phyloP scores from a whole-genome alignment of 306 rosid genomes.

The Citrullus colocynthis region DNA sequence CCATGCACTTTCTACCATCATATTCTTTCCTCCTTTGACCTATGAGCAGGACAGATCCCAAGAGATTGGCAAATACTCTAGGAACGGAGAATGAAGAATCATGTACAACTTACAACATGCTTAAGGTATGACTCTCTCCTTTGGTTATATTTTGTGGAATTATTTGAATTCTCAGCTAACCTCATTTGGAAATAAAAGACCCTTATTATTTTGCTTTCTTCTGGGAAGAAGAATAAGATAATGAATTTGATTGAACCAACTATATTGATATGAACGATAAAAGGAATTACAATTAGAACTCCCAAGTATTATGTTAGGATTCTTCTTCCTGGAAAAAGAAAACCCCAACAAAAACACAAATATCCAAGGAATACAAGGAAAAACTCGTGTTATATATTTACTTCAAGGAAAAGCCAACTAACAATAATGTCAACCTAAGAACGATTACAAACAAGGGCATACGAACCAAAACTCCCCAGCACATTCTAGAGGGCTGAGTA shows the following conservation, averaged over 20 bases:
- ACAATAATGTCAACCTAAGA: no score
- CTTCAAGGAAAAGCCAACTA: no score
- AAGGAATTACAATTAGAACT: no score
- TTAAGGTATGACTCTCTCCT: conserved; percentile 40
- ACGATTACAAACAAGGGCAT: no score
- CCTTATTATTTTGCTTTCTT: not conserved
- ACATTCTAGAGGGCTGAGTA: no score
- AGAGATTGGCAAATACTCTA: conserved; percentile 43
- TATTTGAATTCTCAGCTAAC: not conserved
- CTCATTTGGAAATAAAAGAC: not conserved
- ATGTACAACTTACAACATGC: conserved; percentile 85
- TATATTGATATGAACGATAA: no score
- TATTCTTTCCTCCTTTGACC: not conserved
- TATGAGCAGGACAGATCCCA: conserved; percentile 50
- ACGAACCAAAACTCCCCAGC: no score
- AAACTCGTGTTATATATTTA: no score
- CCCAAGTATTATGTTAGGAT: no score
- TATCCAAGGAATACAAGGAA: no score
- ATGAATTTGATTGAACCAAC: not conserved
- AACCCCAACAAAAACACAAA: no score
- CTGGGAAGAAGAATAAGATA: not conserved
- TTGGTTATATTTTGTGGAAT: not conserved
- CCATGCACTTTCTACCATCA: not conserved
- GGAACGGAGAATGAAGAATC: conserved; percentile 69
- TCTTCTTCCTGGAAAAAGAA: no score